Percentiles rank a stretch among this genome's conserved stretches.
These are phyloP conservation scores for Punica granatum DNA, from an alignment of 345 rosid species.

Conservation along the genomic window DNA sequence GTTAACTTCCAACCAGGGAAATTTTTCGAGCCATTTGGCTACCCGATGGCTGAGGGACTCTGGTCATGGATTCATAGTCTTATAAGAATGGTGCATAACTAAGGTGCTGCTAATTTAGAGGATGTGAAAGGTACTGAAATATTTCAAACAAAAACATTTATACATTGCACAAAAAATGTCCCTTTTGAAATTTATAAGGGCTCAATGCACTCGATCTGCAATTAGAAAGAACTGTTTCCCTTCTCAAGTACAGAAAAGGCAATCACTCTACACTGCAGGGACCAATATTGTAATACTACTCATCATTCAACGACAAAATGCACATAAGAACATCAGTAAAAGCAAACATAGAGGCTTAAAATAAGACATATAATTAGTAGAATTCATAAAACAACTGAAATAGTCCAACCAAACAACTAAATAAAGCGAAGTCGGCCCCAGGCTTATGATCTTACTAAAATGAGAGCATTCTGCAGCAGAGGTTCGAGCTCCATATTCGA, in stretches of 20 bases:
- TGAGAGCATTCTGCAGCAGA: not conserved
- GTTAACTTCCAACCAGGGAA: too few species aligned
- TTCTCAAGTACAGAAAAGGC: not conserved
- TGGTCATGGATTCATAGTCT: not conserved
- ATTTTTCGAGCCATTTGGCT: not conserved
- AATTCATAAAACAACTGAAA: not conserved
- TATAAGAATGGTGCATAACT: not conserved
- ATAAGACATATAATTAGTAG: not conserved
- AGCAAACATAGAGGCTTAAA: not conserved
- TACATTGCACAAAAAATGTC: not conserved
- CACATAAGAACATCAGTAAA: not conserved
- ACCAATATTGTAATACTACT: not conserved
- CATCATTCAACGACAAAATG: not conserved
- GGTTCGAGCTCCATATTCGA: not conserved
- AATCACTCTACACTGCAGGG: not conserved
- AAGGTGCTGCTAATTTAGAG: constrained; percentile 14
- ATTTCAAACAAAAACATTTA: not conserved
- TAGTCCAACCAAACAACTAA: not conserved
- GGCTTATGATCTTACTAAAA: not conserved
- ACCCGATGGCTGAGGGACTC: not conserved
- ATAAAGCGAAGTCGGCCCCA: not conserved
- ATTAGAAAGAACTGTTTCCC: not conserved
- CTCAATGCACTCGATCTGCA: not conserved
- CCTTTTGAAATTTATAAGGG: not conserved
- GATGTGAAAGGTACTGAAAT: not conserved